Conservation (phyloP, 2,329 filamentous ascomycete species). For the Fusarium verrucosum region DNA sequence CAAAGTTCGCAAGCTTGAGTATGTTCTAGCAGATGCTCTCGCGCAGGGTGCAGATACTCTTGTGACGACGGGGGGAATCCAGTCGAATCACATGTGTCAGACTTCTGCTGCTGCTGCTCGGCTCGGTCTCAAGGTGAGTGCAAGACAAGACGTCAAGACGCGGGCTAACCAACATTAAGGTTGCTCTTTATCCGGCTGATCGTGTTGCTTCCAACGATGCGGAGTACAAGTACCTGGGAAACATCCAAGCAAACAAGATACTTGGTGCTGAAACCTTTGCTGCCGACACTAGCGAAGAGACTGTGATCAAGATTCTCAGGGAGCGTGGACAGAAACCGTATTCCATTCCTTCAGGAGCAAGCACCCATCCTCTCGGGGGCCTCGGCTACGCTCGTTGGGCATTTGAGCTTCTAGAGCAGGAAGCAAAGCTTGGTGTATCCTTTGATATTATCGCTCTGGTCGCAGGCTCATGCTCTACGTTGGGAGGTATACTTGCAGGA, state of each 20-base stretch:
- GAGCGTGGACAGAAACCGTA: conserved; percentile 14
- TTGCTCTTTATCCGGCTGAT: conserved; percentile 22
- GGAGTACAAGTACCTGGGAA: conserved; percentile 24
- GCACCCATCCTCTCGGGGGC: conserved; percentile 17
- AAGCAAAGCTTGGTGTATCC: conserved; percentile 1
- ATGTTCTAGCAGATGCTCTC: conserved; percentile 25
- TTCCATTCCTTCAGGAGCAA: conserved; percentile 19
- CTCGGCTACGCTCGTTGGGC: conserved; percentile 29
- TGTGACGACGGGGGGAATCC: conserved; percentile 24
- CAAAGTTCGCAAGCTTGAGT: conserved; percentile 29
- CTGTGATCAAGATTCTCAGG: background rate
- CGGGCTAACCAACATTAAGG: background rate
- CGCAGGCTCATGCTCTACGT: conserved; percentile 25
- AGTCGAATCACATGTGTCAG: conserved; percentile 33
- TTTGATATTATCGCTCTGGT: conserved; percentile 18
- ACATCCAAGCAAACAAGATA: conserved; percentile 19
- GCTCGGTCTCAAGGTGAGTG: conserved; percentile 16
- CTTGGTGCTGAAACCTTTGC: conserved; percentile 27
- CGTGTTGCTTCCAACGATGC: background rate
- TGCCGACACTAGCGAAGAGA: conserved; percentile 3
- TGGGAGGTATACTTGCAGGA: conserved; percentile 20
- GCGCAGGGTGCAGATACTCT: conserved; percentile 21
- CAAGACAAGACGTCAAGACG: accelerated
- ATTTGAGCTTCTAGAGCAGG: conserved; percentile 25
- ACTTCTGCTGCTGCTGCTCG: conserved; percentile 26